Percentiles rank a stretch among this genome's conserved stretches.
phyloP scores from a whole-genome alignment of 371 early-diverging fungal species.

The Syncephalastrum contaminatum region DNA sequence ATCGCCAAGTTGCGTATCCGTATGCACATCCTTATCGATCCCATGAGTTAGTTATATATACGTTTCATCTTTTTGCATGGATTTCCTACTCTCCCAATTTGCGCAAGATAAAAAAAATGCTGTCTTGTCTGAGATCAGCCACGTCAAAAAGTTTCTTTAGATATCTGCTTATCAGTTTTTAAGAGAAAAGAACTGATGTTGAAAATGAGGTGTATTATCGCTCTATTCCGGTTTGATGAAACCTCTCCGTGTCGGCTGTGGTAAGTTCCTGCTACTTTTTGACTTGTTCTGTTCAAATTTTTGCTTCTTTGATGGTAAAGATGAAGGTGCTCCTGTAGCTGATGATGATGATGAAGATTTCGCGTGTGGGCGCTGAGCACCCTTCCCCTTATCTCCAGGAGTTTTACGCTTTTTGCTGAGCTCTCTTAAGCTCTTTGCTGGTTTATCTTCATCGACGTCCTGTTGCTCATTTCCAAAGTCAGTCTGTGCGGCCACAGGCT shows the following conservation, averaged over 20 bases:
- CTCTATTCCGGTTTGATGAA: constrained; percentile 13
- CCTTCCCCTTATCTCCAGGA: constrained; percentile 8
- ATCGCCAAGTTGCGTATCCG: too few species aligned
- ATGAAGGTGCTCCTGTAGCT: too few species aligned
- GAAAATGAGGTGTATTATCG: not conserved
- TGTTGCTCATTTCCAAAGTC: constrained; percentile 5
- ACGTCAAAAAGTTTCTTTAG: too few species aligned
- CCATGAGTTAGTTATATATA: too few species aligned
- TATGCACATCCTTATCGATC: too few species aligned
- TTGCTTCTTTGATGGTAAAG: too few species aligned
- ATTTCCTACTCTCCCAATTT: too few species aligned
- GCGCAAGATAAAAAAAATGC: too few species aligned
- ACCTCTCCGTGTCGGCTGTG: not conserved
- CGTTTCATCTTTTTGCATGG: too few species aligned
- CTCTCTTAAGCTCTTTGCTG: constrained; percentile 22
- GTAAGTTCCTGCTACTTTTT: constrained; percentile 3
- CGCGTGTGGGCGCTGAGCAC: not conserved
- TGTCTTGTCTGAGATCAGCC: too few species aligned
- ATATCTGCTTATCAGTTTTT: too few species aligned
- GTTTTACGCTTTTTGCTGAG: constrained; percentile 26
- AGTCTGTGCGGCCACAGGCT: constrained; percentile 8
- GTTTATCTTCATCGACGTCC: constrained; percentile 17
- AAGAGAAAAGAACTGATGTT: too few species aligned
- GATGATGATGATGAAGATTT: not conserved
- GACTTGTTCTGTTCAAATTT: not conserved